Evolutionary conservation across 306 rosid species (phyloP), one percentile per base, ranked within the genome.

Genomic region (Vigna trinervia): DNA sequence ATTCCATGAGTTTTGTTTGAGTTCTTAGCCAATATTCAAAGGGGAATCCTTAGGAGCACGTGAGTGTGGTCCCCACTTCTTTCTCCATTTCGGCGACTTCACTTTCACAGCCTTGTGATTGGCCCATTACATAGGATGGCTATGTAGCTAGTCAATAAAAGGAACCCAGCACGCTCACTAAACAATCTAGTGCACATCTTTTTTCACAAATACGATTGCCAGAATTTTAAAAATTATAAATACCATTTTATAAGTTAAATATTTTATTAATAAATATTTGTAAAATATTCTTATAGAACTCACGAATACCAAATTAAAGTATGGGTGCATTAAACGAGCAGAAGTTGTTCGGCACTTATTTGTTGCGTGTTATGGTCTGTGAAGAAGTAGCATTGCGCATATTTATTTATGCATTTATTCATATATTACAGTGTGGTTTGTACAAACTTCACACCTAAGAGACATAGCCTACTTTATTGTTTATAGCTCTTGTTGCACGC

Each of bases 81-180:
- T 14, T 60, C 30, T 22, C 54, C 36, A 30, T 30, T 30, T 30
- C 4, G 5, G 5, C 28, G 0, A 20, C 5, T 72, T 71, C 34
- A 64, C 75, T 56, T 80, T 72, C 15, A 64, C 79, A 63, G 74
- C 75, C 62, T 80, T 80, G 70, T 8, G 23, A 53, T 54, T 56
- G 79, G 43, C 75, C 80, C 74, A 56, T 45, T 56, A 4, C 78
- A 45, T 65, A 43, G 10, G 59, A n/a, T 72, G 39, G 0, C 14
- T 2, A 41, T 26, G 39, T 26, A 50, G 20, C 36, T 71, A 48
- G 53, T 73, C 69, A 80, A 63, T 41, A 52, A 64, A 53, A 48
- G 71, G 50, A 36, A 46, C 36, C 0, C 9, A 60, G 57, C 78
- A 79, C 15, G 66, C 53, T 64, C 22, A 63, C 51, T 30, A n/a